Percentiles rank a stretch among this genome's conserved stretches.
phyloP scores from a whole-genome alignment of 371 early-diverging fungal species.

The Haplosporangium sp. region DNA sequence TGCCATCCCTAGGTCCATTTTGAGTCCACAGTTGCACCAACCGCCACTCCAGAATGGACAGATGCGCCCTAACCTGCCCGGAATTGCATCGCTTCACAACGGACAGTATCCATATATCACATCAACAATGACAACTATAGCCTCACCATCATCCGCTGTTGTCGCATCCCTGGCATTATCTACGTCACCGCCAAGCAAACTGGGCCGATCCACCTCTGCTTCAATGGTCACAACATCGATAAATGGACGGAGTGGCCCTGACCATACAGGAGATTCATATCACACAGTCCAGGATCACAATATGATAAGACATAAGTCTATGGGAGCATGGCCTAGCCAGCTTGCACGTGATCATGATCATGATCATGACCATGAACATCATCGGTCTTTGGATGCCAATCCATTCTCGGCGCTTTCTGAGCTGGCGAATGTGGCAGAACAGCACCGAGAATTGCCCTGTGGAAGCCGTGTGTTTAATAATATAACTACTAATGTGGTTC shows the following conservation, averaged over 20 bases:
- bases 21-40: slow-evolving; percentile 7
- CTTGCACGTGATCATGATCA: slow-evolving; percentile 22
- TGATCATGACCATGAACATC: slow-evolving; percentile 36
- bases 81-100: slow-evolving; percentile 39
- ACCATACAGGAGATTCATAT: not conserved
- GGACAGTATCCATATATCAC: slow-evolving; percentile 18
- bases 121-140: slow-evolving; percentile 24
- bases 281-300: slow-evolving; percentile 17
- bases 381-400: slow-evolving; percentile 37
- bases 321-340: slow-evolving; percentile 7
- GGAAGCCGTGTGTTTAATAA: not conserved
- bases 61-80: slow-evolving; percentile 37
- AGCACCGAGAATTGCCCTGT: slow-evolving; percentile 21
- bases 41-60: slow-evolving; percentile 23
- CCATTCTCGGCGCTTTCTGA: slow-evolving; percentile 39
- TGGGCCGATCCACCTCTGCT: slow-evolving; percentile 13
- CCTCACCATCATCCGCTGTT: slow-evolving; percentile 14
- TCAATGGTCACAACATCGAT: slow-evolving; percentile 8
- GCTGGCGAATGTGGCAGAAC: slow-evolving; percentile 39
- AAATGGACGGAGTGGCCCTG: not conserved
- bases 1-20: slow-evolving; percentile 1
- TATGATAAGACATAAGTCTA: slow-evolving; percentile 15
- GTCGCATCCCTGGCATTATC: slow-evolving; percentile 20
- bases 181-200: slow-evolving; percentile 9
- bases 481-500: slow-evolving; percentile 14